Percentiles rank a stretch among this genome's conserved stretches.
phyloP scores from a whole-genome alignment of 768 basidiomycete genomes.

The Tephrocybe sp. region DNA sequence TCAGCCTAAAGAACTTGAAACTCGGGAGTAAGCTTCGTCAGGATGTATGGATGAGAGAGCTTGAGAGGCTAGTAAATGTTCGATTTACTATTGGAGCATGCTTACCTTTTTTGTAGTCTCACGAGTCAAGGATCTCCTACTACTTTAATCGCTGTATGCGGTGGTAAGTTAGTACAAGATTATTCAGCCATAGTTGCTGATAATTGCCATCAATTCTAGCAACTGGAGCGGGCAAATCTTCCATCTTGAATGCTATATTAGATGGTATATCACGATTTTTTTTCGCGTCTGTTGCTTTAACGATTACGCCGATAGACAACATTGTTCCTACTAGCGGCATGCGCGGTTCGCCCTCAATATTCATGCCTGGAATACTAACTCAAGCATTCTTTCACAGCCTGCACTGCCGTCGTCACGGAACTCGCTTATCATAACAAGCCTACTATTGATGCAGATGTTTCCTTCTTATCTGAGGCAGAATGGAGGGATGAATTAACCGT shows the following conservation, averaged over 20 bases:
- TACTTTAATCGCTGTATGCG: slow-evolving; percentile 66
- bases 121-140: slow-evolving; percentile 49
- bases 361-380: neutral
- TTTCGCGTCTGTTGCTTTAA: neutral
- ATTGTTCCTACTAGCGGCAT: slow-evolving; percentile 69
- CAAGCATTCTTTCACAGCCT: slow-evolving; percentile 37
- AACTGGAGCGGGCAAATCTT: slow-evolving; percentile 64
- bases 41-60: slow-evolving; percentile 59
- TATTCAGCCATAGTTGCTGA: neutral
- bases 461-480: slow-evolving; percentile 54
- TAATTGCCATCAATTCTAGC: slow-evolving; percentile 29
- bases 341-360: slow-evolving; percentile 40
- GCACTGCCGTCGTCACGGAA: slow-evolving; percentile 67
- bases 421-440: slow-evolving; percentile 53
- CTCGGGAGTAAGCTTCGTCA: slow-evolving; percentile 55
- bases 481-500: slow-evolving; percentile 58
- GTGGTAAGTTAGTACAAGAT: slow-evolving; percentile 36
- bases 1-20: slow-evolving; percentile 40
- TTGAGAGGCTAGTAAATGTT: slow-evolving; percentile 42
- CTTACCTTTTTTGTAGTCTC: slow-evolving; percentile 34
- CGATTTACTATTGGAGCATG: neutral
- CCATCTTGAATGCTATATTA: slow-evolving; percentile 59
- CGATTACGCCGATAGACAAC: slow-evolving; percentile 35
- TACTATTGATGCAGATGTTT: slow-evolving; percentile 59
- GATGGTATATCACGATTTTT: slow-evolving; percentile 38